Base-by-base conservation (phyloP, 208 protist genomes). In the Balamuthia mandrillaris region DNA sequence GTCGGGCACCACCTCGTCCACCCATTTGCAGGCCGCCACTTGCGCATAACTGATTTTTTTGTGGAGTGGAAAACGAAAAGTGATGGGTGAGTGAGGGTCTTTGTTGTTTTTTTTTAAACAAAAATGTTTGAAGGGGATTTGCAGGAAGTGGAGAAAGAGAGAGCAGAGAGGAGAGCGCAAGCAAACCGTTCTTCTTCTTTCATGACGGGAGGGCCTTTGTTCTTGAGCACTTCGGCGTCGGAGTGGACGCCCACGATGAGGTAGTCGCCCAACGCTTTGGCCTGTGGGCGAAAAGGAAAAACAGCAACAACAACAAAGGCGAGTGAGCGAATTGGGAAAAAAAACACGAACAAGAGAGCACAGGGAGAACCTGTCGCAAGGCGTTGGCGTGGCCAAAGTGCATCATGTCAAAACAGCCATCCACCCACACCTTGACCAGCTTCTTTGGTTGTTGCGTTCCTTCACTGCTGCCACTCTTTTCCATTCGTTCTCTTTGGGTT, bases 351-450 rank as follows among this genome's bases (percentile, higher is more conserved):
- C 1, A 35, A 0, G 33, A 68, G 24, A 39, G 18, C 29, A n/a
- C 29, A 39, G 58, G 16, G 27, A 2, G 63, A 18, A 72, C 63
- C 33, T 81, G 72, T 9, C 72, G 72, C 49, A 81, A 27, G n/a
- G 72, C 72, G 29, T 81, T 81, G 45, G 72, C 72, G 88, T 99
- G 97, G 33, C 97, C 97, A 47, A 94, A 90, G 79, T 98, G 97
- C 87, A 99, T 98, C 9, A 99, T 86, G 86, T 99, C 98, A 86
- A 99, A 99, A 63, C 91, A 95, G 44, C 98, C 98, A 87, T 97
- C 95, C 5, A 98, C 93, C 85, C 98, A 99, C 5, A 99, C 96
- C 56, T 47, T 14, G 21, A 81, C 66, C 7, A 65, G 33, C 56
- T 65, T 72, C n/a, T n/a, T n/a, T n/a, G n/a, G n/a, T n/a, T n/a